phyloP scores from a whole-genome alignment of 2,329 filamentous ascomycete genomes.

The Akanthomyces muscarius region DNA sequence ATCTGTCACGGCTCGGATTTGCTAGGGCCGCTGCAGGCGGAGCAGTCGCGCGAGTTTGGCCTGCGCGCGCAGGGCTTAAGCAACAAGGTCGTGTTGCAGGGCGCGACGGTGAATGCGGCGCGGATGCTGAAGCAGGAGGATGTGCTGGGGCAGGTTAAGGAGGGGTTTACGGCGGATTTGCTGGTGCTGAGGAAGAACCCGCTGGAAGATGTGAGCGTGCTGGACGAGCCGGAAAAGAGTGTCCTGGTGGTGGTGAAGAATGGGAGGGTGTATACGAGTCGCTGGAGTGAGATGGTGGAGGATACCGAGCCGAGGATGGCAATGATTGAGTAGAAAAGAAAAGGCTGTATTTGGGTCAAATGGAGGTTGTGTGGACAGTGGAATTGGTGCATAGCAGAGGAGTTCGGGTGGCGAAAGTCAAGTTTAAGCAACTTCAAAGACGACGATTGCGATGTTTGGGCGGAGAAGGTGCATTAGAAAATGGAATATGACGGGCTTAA shows the following conservation, averaged over 20 bases:
- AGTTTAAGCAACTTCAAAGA: too few species aligned
- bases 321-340: background rate
- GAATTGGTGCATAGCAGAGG: too few species aligned
- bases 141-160: constrained; percentile 46
- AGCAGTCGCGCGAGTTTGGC: constrained; percentile 32
- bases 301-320: background rate
- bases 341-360: too few species aligned
- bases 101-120: constrained; percentile 45
- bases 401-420: too few species aligned
- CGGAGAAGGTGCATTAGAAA: too few species aligned
- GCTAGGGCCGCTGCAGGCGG: constrained; percentile 28
- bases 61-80: constrained; percentile 26
- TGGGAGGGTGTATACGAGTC: constrained; percentile 36
- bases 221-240: constrained; percentile 45
- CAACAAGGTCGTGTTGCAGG: constrained; percentile 25
- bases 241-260: constrained; percentile 52
- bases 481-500: too few species aligned
- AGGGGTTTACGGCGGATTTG: constrained; percentile 50
- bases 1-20: constrained; percentile 51
- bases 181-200: constrained; percentile 50
- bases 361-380: too few species aligned
- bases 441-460: too few species aligned
- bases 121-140: constrained; percentile 43
- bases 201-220: constrained; percentile 49
- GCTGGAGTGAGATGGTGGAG: constrained; percentile 24